Evolutionary conservation across 768 basidiomycete species (phyloP), one percentile per base, ranked within the genome.

Genomic region (Pleurotus salmoneostramineus): DNA sequence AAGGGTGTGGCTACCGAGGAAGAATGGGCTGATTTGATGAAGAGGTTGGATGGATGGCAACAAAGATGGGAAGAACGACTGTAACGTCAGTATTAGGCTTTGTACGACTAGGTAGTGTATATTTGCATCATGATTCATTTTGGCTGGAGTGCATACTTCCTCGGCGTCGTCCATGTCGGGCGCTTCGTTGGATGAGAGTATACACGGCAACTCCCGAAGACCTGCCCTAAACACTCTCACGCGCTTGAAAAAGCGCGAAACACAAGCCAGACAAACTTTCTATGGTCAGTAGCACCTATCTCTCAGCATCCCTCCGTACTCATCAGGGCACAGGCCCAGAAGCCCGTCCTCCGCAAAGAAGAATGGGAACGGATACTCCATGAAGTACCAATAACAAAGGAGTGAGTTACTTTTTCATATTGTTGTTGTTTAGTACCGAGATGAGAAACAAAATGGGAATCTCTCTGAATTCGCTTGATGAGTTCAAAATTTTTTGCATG

Each of bases 401-500:
- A 85, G 95, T 98, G 83, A 88, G 94, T 88, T 49, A 50, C 27
- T 12, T 21, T 54, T 56, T 49, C 37, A 43, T 57, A 61, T 64
- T 58, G 57, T 54, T 63, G 59, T 60, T 51, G n/a, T n/a, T n/a
- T n/a, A n/a, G n/a, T n/a, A n/a, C 45, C 70, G 75, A 70, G 88
- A 89, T 89, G 88, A 90, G 70, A 76, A 74, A 81, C 71, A 77
- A 71, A 88, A 80, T 98, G 95, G 96, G 96, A 99, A 98, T 98
- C 96, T 98, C 96, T 95, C 96, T 88, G 94, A 80, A 93, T 66
- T 72, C 69, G 66, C 62, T 77, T 85, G 89, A 88, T 78, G 87
- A 89, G 79, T 64, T 66, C 74, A 82, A 79, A 80, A n/a, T n/a
- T 69, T 45, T 77, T 83, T 87, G 86, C 85, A 91, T 91, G 85